Evolutionary conservation across 768 basidiomycete genomes (phyloP), one percentile per base, ranked within the genome.

Genomic region (Rhodotorula babjevae): DNA sequence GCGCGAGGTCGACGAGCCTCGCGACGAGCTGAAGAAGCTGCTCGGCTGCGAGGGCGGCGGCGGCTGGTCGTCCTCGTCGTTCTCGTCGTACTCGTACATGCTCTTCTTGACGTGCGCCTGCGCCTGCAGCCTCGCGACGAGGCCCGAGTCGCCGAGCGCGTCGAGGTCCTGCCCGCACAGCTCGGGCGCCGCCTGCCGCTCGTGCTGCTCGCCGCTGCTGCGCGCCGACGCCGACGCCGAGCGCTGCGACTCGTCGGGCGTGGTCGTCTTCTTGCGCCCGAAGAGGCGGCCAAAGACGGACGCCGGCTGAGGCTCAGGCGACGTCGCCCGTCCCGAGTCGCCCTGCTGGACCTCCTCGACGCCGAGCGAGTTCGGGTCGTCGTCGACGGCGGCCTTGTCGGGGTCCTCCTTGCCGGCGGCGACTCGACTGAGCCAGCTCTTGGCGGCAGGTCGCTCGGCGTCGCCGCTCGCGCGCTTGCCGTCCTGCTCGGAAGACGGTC

Each of bases 11-110:
- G 31, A 9, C 31, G 31, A 31, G 42, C 69, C 44, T 18, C 53
- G 85, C 82, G 36, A 36, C 36, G 95, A 92, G 50, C 93, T 94
- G 72, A 97, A 95, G 57, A 89, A 91, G 72, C 11, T 92, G 91
- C 64, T 83, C 85, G 84, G 44, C 36, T 36, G 36, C 36, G 36
- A 36, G 36, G 36, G 5, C 2, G 44, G 89, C 11, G 47, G 47
- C 91, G 71, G 90, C 90, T 63, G 87, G 86, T 94, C 92, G 80
- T 90, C 88, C 71, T 86, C 88, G 33, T 92, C 92, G 77, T 88
- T 87, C 71, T 87, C 85, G 10, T 87, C 84, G 74, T 92, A 89
- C 21, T 42, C 25, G 18, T 53, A 52, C 27, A 27, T 52, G 11
- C 25, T 25, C 50, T 52, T 52, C 50, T 52, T 52, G 23, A 25